A percentile compares a stretch with the other conserved stretches of the same genome.
phyloP scores from a whole-genome alignment of 352 stramenopile genomes.

The Elongisporangium prolatum region DNA sequence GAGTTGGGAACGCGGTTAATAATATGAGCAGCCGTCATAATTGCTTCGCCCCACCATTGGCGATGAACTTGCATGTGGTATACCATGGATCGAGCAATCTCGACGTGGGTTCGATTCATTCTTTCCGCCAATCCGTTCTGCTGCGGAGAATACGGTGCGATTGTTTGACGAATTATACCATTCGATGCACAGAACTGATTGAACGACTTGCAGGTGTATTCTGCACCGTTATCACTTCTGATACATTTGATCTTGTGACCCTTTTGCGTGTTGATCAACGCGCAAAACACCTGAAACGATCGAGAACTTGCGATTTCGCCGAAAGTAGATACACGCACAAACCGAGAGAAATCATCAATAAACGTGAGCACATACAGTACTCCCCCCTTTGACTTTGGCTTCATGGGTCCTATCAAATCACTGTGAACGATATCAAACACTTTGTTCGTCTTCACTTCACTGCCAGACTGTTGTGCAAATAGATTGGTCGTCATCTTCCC shows the following conservation, averaged over 20 bases:
- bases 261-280: slow-evolving; percentile 8
- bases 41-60: no score
- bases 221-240: slow-evolving; percentile 13
- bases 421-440: slow-evolving; percentile 10
- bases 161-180: slow-evolving; percentile 16
- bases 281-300: slow-evolving; percentile 6
- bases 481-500: slow-evolving; percentile 8
- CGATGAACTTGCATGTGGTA: no score
- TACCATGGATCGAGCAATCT: no score
- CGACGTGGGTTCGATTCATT: no score
- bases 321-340: slow-evolving; percentile 3
- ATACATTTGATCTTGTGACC: slow-evolving; percentile 8
- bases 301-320: slow-evolving; percentile 5
- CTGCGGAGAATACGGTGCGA: slow-evolving; percentile 5
- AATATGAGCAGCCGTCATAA: no score
- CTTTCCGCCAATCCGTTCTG: slow-evolving; percentile 10
- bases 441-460: slow-evolving; percentile 7
- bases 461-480: slow-evolving; percentile 7
- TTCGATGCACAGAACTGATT: slow-evolving; percentile 3
- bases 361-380: slow-evolving; percentile 14
- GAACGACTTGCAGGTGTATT: slow-evolving; percentile 9
- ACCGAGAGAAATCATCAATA: slow-evolving; percentile 16
- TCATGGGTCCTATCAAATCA: slow-evolving; percentile 14
- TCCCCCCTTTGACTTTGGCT: slow-evolving; percentile 6
- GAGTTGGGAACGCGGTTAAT: no score